These are phyloP conservation scores for Citrus australasica DNA, from an alignment of 345 rosid species.

Conservation along the genomic window DNA sequence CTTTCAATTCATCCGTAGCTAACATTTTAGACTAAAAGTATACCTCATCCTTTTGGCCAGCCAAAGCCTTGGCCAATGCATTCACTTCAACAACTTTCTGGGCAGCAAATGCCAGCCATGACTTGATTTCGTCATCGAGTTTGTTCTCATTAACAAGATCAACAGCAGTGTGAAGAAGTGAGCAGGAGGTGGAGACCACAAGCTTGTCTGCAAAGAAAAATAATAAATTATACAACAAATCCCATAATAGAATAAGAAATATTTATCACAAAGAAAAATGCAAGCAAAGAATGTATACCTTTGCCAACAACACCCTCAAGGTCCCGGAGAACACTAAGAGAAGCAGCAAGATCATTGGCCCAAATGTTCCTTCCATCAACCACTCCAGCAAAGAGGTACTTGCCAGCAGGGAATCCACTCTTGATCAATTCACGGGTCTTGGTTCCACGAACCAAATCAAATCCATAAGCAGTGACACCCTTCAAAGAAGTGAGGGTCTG, in stretches of 20 bases:
- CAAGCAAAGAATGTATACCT: slow-evolving; percentile 38
- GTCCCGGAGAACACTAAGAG: slow-evolving; percentile 49
- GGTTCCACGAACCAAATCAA: slow-evolving; percentile 89
- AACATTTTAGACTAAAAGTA: neutral
- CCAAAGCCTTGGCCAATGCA: slow-evolving; percentile 88
- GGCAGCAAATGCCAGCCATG: slow-evolving; percentile 99
- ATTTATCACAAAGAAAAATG: neutral
- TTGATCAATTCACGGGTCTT: slow-evolving; percentile 81
- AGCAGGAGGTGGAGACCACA: slow-evolving; percentile 94
- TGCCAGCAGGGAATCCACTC: slow-evolving; percentile 73
- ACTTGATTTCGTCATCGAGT: slow-evolving; percentile 80
- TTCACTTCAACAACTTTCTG: slow-evolving; percentile 94
- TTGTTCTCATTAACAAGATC: slow-evolving; percentile 87
- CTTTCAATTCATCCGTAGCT: neutral
- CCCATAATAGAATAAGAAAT: neutral
- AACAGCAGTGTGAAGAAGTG: slow-evolving; percentile 96
- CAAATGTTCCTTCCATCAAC: slow-evolving; percentile 99
- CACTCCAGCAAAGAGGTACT: slow-evolving; percentile 89
- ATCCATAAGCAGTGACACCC: slow-evolving; percentile 79
- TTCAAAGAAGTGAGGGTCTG: slow-evolving; percentile 76
- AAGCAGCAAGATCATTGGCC: slow-evolving; percentile 94
- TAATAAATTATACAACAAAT: neutral
- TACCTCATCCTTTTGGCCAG: slow-evolving; percentile 88
- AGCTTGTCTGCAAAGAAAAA: slow-evolving; percentile 59
- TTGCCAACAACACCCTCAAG: slow-evolving; percentile 86